Conservation (phyloP, 331 rosid genomes). For the Cucumis variabilis region DNA sequence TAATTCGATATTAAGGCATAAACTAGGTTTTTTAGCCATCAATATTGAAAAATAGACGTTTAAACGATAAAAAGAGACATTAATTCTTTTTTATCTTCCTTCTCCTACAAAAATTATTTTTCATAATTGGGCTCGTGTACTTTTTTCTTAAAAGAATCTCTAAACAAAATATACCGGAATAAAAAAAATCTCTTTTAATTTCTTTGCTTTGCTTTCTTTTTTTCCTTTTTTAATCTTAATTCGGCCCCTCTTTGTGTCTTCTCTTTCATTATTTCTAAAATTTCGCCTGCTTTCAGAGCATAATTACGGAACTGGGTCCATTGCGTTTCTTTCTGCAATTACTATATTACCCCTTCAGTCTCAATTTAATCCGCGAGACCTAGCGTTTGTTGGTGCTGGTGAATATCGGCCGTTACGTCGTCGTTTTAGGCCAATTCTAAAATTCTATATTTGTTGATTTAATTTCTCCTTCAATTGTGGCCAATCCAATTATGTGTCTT, state of each 20-base stretch:
- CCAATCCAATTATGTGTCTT: not conserved
- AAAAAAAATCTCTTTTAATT: no score
- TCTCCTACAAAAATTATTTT: no score
- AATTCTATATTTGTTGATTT: not conserved
- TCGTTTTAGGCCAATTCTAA: not conserved
- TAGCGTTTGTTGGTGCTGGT: not conserved
- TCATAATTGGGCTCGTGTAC: no score
- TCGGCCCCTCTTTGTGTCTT: constrained; percentile 18
- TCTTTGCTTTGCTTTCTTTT: not conserved
- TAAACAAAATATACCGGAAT: no score
- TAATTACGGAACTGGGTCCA: constrained; percentile 21
- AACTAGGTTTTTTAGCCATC: no score
- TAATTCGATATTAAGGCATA: not conserved
- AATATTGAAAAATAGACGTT: no score
- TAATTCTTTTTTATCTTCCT: no score
- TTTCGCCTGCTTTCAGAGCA: not conserved
- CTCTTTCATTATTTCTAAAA: constrained; percentile 16
- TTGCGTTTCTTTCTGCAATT: not conserved
- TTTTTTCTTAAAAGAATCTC: no score
- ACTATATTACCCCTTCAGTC: not conserved
- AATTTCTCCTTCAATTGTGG: not conserved
- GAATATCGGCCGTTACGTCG: not conserved
- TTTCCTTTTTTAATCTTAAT: not conserved
- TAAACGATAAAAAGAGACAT: no score
- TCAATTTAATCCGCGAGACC: not conserved